Conservation (phyloP, 768 basidiomycete species). For the Boletus huronensis region DNA sequence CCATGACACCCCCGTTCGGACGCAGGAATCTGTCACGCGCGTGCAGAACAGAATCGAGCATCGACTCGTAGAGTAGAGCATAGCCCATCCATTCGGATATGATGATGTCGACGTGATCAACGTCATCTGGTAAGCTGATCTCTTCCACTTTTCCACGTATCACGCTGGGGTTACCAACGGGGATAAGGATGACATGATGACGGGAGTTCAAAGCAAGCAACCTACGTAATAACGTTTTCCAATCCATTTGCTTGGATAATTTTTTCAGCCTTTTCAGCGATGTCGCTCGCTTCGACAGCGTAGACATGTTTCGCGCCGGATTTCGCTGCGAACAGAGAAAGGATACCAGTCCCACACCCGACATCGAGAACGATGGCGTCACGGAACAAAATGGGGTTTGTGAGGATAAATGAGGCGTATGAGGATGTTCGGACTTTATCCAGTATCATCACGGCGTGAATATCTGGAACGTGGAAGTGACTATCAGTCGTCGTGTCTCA, state of each 20-base stretch:
- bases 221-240: constrained; percentile 65
- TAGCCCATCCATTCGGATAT: constrained; percentile 99
- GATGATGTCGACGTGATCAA: constrained; percentile 86
- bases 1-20: constrained; percentile 73
- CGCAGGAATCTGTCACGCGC: constrained; percentile 86
- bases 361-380: constrained; percentile 90
- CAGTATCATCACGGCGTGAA: constrained; percentile 95
- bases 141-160: constrained; percentile 91
- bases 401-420: constrained; percentile 88
- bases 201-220: constrained; percentile 7
- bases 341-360: constrained; percentile 92
- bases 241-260: constrained; percentile 77
- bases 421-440: constrained; percentile 92
- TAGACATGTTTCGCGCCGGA: constrained; percentile 89
- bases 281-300: constrained; percentile 86
- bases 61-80: constrained; percentile 88
- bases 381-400: constrained; percentile 75
- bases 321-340: constrained; percentile 85
- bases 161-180: constrained; percentile 44
- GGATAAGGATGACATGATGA: constrained; percentile 1
- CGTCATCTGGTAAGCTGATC: constrained; percentile 66
- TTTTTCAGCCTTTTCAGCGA: constrained; percentile 71
- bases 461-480: constrained; percentile 48
- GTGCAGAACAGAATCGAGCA: constrained; percentile 91
- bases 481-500: not conserved